Percentiles rank a stretch among this genome's conserved stretches.
Evolutionary conservation across 768 basidiomycete genomes (phyloP).

Genomic region (Russula foetens): DNA sequence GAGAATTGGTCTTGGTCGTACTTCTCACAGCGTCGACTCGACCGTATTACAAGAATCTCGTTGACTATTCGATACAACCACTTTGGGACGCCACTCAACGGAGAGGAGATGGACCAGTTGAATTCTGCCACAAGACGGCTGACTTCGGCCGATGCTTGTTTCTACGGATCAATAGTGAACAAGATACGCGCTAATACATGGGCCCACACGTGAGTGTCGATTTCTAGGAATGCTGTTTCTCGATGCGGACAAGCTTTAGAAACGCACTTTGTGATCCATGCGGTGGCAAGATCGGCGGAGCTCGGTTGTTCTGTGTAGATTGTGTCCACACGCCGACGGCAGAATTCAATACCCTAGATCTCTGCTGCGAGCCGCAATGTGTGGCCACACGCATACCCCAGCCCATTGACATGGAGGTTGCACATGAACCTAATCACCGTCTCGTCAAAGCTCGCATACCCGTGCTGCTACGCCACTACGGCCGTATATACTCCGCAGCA

Average conservation of each 20-base stretch:
- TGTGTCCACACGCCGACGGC: slow-evolving; percentile 20
- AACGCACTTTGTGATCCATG: slow-evolving; percentile 25
- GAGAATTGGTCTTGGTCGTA: slow-evolving; percentile 26
- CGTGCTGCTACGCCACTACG: neutral
- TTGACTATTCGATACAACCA: slow-evolving; percentile 20
- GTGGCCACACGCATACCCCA: slow-evolving; percentile 13
- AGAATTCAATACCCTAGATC: slow-evolving; percentile 23
- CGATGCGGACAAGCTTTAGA: neutral
- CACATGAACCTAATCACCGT: neutral
- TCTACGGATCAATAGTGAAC: slow-evolving; percentile 21
- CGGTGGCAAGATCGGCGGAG: slow-evolving; percentile 23
- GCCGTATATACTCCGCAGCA: neutral
- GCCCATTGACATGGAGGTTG: slow-evolving; percentile 13
- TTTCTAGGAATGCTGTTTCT: neutral
- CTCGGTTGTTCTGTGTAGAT: slow-evolving; percentile 27
- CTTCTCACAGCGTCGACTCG: slow-evolving; percentile 26
- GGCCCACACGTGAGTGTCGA: slow-evolving; percentile 18
- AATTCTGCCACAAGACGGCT: slow-evolving; percentile 13
- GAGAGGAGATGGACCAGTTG: slow-evolving; percentile 20
- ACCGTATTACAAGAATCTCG: slow-evolving; percentile 23
- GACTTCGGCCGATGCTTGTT: slow-evolving; percentile 23
- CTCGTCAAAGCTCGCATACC: neutral
- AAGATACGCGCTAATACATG: slow-evolving; percentile 20
- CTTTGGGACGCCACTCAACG: slow-evolving; percentile 20
- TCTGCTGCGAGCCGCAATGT: slow-evolving; percentile 25